Evolutionary conservation across 768 basidiomycete species (phyloP).

Genomic region (Mrakia gelida): DNA sequence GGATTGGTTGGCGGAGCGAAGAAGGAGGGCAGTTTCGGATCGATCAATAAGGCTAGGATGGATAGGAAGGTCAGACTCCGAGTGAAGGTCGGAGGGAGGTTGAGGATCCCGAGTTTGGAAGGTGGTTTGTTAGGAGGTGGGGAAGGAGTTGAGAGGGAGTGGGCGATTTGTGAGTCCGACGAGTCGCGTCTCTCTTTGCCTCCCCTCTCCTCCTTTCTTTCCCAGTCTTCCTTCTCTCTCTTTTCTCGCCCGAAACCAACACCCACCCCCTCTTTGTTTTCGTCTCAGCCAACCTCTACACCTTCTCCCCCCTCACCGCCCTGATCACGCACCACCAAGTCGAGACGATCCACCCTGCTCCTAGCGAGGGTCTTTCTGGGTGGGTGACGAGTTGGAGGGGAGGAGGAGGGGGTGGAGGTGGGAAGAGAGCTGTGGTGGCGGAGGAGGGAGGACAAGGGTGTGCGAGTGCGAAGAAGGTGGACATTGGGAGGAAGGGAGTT

Average conservation of each 20-base stretch:
- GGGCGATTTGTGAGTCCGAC: conserved; percentile 19
- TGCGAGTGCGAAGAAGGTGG: neutral
- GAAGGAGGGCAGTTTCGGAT: neutral
- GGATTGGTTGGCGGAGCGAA: too few species aligned
- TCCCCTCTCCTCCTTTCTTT: neutral
- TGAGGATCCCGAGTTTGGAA: neutral
- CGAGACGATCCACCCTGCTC: conserved; percentile 73
- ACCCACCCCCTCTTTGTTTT: neutral
- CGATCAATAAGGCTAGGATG: conserved; percentile 7
- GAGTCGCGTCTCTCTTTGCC: neutral
- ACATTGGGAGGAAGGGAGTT: neutral
- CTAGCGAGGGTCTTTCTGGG: conserved; percentile 38
- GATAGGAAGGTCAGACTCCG: conserved; percentile 8
- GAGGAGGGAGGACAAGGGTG: neutral
- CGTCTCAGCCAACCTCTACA: conserved; percentile 47
- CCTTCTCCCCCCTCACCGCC: conserved; percentile 64
- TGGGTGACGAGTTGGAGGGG: neutral
- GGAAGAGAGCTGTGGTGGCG: neutral
- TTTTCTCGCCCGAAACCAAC: neutral
- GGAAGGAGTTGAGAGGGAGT: conserved; percentile 21
- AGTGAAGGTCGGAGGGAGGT: conserved; percentile 15
- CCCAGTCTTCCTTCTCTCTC: too few species aligned
- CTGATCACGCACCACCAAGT: conserved; percentile 62
- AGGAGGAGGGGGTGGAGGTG: neutral
- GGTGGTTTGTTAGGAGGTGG: conserved; percentile 2